Percentiles rank a stretch among this genome's conserved stretches.
Evolutionary conservation across 2,329 filamentous ascomycete genomes (phyloP).

Genomic region (Chaetomium strumarium): DNA sequence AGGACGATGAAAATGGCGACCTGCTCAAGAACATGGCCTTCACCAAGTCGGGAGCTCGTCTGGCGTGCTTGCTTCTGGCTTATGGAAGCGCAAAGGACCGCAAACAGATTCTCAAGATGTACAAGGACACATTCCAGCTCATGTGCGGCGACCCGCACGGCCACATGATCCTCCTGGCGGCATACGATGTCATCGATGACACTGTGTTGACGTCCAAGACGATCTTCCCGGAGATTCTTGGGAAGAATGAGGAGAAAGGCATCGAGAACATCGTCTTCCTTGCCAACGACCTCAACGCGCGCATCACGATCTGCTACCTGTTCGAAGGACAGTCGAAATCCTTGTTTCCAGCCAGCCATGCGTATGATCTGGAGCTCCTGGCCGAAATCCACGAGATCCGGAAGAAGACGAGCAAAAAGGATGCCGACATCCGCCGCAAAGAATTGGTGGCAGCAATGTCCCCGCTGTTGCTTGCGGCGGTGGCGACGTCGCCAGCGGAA

Average conservation of each 20-base stretch:
- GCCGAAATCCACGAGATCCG: slow-evolving; percentile 74
- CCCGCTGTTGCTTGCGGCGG: slow-evolving; percentile 66
- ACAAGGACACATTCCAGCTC: slow-evolving; percentile 80
- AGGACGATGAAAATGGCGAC: slow-evolving; percentile 86
- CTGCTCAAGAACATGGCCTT: slow-evolving; percentile 94
- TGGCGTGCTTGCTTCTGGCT: slow-evolving; percentile 77
- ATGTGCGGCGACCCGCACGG: slow-evolving; percentile 77
- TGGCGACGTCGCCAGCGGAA: slow-evolving; percentile 60
- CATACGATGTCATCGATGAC: slow-evolving; percentile 89
- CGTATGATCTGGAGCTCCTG: slow-evolving; percentile 63
- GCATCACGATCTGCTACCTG: slow-evolving; percentile 70
- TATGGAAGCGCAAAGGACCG: slow-evolving; percentile 88
- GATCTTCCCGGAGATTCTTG: slow-evolving; percentile 80
- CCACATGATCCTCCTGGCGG: slow-evolving; percentile 75
- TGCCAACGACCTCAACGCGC: slow-evolving; percentile 60
- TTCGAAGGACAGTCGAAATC: slow-evolving; percentile 62
- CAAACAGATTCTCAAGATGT: slow-evolving; percentile 76
- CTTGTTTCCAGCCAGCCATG: slow-evolving; percentile 56
- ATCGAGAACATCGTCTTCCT: slow-evolving; percentile 59
- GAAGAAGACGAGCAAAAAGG: slow-evolving; percentile 86
- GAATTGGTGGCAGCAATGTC: slow-evolving; percentile 73
- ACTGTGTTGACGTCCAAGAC: slow-evolving; percentile 82
- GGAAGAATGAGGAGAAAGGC: slow-evolving; percentile 58
- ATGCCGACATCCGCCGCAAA: slow-evolving; percentile 64
- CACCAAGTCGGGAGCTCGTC: slow-evolving; percentile 77